Conservation (phyloP, 441 rosid species). For the Theobroma grandiflorum region DNA sequence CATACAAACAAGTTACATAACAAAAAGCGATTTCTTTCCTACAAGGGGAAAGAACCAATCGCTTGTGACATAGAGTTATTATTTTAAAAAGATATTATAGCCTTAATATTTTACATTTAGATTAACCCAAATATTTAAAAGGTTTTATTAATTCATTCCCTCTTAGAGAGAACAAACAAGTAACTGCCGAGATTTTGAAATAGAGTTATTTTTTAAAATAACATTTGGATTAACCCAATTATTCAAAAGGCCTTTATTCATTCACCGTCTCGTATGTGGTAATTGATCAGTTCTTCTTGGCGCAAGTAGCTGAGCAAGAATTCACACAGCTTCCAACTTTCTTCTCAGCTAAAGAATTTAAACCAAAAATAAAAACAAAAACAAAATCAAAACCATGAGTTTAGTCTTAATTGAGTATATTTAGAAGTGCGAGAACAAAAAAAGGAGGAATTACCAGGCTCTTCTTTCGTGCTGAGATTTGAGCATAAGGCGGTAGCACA, state of each 20-base stretch:
- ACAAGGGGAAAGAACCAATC: too few species aligned
- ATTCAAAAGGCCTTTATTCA: not conserved
- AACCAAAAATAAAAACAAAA: not conserved
- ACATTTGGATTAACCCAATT: not conserved
- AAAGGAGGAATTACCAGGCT: constrained; percentile 31
- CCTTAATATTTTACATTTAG: too few species aligned
- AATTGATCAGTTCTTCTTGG: constrained; percentile 9
- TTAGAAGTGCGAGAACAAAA: not conserved
- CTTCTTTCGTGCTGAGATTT: constrained; percentile 36
- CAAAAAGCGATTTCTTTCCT: too few species aligned
- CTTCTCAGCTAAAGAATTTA: constrained; percentile 25
- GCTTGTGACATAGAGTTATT: too few species aligned
- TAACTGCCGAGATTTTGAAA: not conserved
- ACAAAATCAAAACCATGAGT: not conserved
- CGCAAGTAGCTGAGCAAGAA: constrained; percentile 41
- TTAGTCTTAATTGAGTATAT: not conserved
- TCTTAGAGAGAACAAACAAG: not conserved
- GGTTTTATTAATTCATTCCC: too few species aligned
- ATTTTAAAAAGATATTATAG: too few species aligned
- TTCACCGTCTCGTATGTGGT: not conserved
- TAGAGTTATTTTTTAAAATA: too few species aligned
- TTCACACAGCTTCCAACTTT: constrained; percentile 41
- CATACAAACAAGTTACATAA: too few species aligned
- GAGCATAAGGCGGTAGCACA: constrained; percentile 48
- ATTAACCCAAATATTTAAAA: too few species aligned